These are phyloP conservation scores for Ophiostoma australiae DNA, from an alignment of 2,329 filamentous ascomycete genomes.

Conservation along the genomic window DNA sequence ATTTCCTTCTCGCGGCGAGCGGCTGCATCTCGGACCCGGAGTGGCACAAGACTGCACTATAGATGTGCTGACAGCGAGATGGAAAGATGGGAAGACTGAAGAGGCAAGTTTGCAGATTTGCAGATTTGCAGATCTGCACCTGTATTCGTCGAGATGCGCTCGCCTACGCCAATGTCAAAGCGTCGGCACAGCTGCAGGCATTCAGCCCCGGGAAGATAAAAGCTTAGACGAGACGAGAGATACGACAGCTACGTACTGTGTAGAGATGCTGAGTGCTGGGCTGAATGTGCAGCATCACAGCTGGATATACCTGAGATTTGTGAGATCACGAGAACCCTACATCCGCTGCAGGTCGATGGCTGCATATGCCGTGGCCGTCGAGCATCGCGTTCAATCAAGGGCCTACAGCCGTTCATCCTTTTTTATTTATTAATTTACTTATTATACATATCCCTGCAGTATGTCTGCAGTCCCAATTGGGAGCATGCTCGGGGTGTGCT, in stretches of 20 bases:
- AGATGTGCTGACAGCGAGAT: too few species aligned
- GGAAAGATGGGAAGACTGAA: not conserved
- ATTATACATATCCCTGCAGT: not conserved
- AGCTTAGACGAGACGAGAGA: not conserved
- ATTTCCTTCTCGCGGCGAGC: not conserved
- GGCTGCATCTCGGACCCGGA: not conserved
- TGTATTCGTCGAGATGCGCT: not conserved
- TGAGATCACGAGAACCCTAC: not conserved
- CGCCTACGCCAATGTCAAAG: not conserved
- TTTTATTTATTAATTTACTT: not conserved
- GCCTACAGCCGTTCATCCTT: not conserved
- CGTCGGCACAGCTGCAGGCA: not conserved
- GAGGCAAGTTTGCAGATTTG: not conserved
- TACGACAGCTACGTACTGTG: not conserved
- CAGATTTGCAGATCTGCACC: too few species aligned
- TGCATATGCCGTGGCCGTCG: not conserved
- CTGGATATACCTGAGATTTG: not conserved
- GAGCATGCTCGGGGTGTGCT: constrained; percentile 12
- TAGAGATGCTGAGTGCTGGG: not conserved
- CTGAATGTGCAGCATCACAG: not conserved
- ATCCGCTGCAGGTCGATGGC: constrained; percentile 3
- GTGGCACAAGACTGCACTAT: not conserved
- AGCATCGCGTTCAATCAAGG: not conserved
- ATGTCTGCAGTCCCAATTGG: not conserved
- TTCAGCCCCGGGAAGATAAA: too few species aligned